These are phyloP conservation scores for Striga hermonthica DNA, from an alignment of 305 asterid species.

Conservation along the genomic window DNA sequence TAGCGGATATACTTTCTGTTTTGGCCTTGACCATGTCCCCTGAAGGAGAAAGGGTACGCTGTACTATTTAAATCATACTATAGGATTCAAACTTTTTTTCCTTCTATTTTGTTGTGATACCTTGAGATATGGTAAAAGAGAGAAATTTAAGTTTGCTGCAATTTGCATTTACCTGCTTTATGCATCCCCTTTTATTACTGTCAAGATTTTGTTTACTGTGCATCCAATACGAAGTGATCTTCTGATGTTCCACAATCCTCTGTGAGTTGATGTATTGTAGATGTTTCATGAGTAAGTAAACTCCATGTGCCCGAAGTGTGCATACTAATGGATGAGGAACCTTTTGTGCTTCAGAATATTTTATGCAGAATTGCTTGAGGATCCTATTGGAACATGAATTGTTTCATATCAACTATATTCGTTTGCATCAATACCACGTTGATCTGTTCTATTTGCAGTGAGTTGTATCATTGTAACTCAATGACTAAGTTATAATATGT, in stretches of 20 bases:
- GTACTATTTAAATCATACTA: slow-evolving; percentile 9
- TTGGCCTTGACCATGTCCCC: slow-evolving; percentile 99
- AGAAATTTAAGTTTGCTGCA: background rate
- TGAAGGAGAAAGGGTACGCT: slow-evolving; percentile 91
- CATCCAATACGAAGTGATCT: background rate
- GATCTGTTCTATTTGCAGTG: background rate
- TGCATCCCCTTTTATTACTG: slow-evolving; percentile 2
- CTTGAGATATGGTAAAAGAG: slow-evolving; percentile 16
- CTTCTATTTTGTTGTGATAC: background rate
- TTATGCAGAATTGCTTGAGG: slow-evolving; percentile 5
- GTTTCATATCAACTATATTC: background rate
- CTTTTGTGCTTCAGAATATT: background rate
- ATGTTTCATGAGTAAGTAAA: background rate
- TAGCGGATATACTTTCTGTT: slow-evolving; percentile 95
- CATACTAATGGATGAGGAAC: background rate
- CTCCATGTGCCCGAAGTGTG: background rate
- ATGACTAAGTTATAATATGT: background rate
- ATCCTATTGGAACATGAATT: slow-evolving; percentile 11
- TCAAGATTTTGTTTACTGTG: background rate
- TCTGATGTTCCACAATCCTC: background rate
- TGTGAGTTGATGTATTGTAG: background rate
- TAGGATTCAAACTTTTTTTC: slow-evolving; percentile 12
- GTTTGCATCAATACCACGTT: background rate
- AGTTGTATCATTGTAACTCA: background rate
- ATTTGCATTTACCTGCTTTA: slow-evolving; percentile 9